Evolutionary conservation across 768 basidiomycete species (phyloP), one percentile per base, ranked within the genome.

Genomic region (Sporobolomyces roseus): DNA sequence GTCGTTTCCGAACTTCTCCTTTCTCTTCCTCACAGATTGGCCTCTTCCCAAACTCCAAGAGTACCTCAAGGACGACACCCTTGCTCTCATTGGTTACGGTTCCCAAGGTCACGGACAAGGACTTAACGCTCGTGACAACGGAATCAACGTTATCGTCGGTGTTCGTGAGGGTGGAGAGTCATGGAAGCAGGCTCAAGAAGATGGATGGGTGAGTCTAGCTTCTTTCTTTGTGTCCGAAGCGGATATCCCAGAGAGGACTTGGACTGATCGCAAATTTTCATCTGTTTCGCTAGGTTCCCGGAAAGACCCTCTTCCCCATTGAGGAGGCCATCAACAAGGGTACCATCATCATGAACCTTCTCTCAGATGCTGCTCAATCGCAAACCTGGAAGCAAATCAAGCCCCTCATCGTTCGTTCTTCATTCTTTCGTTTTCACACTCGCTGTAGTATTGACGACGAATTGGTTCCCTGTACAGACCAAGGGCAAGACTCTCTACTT

Each of bases 401-500:
- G 50, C 94, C 96, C 63, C 86, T 97, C 77, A 93, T 98, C 83
- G 71, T 72, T n/a, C 53, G 71, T 53, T 23, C 17, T 19, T 2
- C 33, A 38, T 13, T 21, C 7, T 13, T 13, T 46, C 45, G 29
- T 9, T 23, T 6, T 23, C 4, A 12, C 32, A 16, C 17, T 32
- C 33, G 27, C 10, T 30, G 19, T 30, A 14, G 23, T 12, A 23
- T 41, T 43, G 52, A 25, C 19, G 21, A 10, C 46, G 50, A 43
- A 55, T 46, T 21, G 32, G 29, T 49, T 30, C n/a, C n/a, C 41
- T 3, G 12, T 6, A 16, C 53, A 72, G 71, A 98, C 93, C 80
- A 91, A 93, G 85, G 96, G 91, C 82, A 98, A 99, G 85, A 99
- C 96, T n/a, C 88, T 99, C 72, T 99, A 99, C 87, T 99, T 99